A percentile compares a stretch with the other conserved stretches of the same genome.
Evolutionary conservation across 179 eudicot species (phyloP).

Genomic region (Silene coronaria): DNA sequence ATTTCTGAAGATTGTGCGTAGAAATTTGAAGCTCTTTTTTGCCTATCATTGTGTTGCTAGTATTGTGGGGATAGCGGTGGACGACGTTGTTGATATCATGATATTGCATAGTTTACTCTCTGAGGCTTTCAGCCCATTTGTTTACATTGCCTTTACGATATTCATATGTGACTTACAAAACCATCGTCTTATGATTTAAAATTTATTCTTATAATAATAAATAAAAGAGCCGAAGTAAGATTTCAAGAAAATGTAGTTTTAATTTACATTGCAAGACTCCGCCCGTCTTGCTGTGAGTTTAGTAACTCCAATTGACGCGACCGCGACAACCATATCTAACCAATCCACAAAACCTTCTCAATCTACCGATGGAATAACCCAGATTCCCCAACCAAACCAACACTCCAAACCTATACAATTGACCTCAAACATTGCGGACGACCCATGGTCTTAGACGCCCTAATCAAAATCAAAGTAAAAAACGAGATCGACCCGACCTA

Average conservation of each 20-base stretch:
- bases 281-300: too few species aligned
- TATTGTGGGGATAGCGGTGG: not conserved
- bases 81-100: not conserved
- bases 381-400: conserved; percentile 58
- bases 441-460: conserved; percentile 94
- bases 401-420: conserved; percentile 58
- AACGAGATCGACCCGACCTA: conserved; percentile 89
- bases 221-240: too few species aligned
- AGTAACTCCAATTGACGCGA: too few species aligned
- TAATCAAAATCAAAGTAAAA: conserved; percentile 91
- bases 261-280: too few species aligned
- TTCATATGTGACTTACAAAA: too few species aligned
- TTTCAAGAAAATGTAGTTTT: too few species aligned
- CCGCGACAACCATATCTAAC: too few species aligned
- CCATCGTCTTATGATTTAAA: too few species aligned
- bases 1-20: not conserved
- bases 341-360: conserved; percentile 58
- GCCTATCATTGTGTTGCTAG: not conserved
- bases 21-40: not conserved
- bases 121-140: too few species aligned
- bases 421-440: conserved; percentile 89
- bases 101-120: not conserved
- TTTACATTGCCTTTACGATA: too few species aligned
- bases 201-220: too few species aligned
- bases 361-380: conserved; percentile 98